Conservation (phyloP, 2,329 filamentous ascomycete species). For the Hypoxylon sp. region DNA sequence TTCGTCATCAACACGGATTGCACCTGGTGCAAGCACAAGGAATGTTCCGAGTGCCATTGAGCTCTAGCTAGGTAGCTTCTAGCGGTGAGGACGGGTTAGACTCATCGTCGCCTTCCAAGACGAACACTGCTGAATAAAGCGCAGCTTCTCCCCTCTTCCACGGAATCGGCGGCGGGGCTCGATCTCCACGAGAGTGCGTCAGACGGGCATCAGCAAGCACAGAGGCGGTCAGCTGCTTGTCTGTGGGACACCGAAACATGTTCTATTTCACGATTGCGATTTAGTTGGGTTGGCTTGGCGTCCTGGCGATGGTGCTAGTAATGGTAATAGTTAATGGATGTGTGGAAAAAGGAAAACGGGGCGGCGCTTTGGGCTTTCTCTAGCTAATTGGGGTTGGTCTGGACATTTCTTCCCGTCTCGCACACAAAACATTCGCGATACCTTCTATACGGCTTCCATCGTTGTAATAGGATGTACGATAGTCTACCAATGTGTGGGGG, state of each 20-base stretch:
- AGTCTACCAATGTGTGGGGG: slow-evolving; percentile 6
- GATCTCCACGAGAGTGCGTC: slow-evolving; percentile 17
- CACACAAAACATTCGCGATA: slow-evolving; percentile 2
- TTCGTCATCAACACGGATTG: slow-evolving; percentile 51
- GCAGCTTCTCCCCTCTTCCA: slow-evolving; percentile 13
- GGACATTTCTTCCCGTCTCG: slow-evolving; percentile 15
- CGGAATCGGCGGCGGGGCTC: slow-evolving; percentile 4
- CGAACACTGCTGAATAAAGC: slow-evolving; percentile 12
- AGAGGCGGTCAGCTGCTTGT: slow-evolving; percentile 6
- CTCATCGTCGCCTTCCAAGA: background rate
- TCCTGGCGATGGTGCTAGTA: slow-evolving; percentile 13
- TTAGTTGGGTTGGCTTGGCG: slow-evolving; percentile 23
- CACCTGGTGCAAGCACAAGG: slow-evolving; percentile 51
- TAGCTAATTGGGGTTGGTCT: slow-evolving; percentile 15
- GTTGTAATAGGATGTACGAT: slow-evolving; percentile 9
- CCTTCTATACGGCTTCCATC: slow-evolving; percentile 6
- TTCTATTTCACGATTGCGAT: slow-evolving; percentile 14
- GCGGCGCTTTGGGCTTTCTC: slow-evolving; percentile 18
- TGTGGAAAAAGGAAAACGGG: slow-evolving; percentile 12
- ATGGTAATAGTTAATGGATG: slow-evolving; percentile 15
- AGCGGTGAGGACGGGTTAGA: slow-evolving; percentile 9
- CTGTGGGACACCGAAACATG: slow-evolving; percentile 9
- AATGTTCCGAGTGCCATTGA: slow-evolving; percentile 47
- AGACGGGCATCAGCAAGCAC: slow-evolving; percentile 9
- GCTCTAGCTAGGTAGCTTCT: slow-evolving; percentile 13